Evolutionary conservation across 305 asterid genomes (phyloP).

Genomic region (Ilex paraguariensis): DNA sequence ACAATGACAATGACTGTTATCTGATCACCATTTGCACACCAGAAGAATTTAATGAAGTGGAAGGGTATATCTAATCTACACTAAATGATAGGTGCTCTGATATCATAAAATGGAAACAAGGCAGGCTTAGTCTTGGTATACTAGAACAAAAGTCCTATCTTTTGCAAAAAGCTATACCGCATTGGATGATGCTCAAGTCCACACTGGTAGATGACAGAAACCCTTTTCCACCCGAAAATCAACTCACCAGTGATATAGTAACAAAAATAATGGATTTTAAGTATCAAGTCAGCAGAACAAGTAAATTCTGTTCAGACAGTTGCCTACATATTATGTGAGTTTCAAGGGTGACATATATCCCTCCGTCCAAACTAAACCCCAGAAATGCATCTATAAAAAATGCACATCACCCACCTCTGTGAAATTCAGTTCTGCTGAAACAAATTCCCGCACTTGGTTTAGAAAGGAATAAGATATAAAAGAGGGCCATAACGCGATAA

Average conservation of each 20-base stretch:
- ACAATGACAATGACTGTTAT: background rate
- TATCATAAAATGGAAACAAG: too few relatives aligned
- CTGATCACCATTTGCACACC: background rate
- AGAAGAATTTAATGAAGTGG: background rate
- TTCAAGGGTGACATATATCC: background rate
- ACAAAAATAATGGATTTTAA: background rate
- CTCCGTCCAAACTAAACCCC: conserved; percentile 3
- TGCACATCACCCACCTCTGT: background rate
- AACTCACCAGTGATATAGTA: background rate
- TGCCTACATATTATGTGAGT: background rate
- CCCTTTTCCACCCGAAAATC: background rate
- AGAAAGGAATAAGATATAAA: conserved; percentile 1
- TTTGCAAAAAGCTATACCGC: too few relatives aligned
- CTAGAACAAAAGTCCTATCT: too few relatives aligned
- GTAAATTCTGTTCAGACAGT: background rate
- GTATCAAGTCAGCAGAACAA: background rate
- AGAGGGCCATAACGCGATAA: background rate
- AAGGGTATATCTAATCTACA: background rate
- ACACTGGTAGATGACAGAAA: background rate
- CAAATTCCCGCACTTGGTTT: conserved; percentile 4
- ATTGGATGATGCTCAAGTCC: background rate
- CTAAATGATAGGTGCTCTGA: background rate
- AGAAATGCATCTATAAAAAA: background rate
- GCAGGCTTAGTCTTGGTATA: too few relatives aligned
- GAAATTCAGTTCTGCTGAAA: conserved; percentile 5